Base-by-base conservation (phyloP, 2,329 filamentous ascomycete species). In the Fusarium fracticaudum region DNA sequence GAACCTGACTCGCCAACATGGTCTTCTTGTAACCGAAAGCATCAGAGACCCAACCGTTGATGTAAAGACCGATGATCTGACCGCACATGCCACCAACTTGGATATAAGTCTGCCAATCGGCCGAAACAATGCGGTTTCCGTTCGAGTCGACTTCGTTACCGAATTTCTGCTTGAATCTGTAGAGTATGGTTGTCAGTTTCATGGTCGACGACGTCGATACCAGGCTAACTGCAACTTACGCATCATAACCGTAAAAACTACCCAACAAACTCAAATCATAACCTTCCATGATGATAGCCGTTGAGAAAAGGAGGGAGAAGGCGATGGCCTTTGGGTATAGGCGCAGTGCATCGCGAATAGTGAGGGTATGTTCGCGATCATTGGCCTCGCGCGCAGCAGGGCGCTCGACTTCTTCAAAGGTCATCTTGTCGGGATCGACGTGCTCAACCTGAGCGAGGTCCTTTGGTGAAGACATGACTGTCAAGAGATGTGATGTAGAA, bases 241-340 rank as follows among this genome's bases (percentile, higher is more conserved):
- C 78, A 48, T 79, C 69, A 70, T 87, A 68, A 17, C 64, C 65
- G 41, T 68, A 68, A 20, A 68, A 68, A 4, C 54, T 68, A 3
- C 64, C 64, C 26, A 68, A 26, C 40, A 68, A 43, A 38, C 64
- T 68, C 83, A 72, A 85, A 81, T 26, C 82, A 18, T 68, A 68
- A n/a, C 65, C 82, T 37, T 84, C 82, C 82, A 84, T 84, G 70
- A 83, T 75, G 37, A 84, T 80, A 17, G 81, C 82, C 1, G 81
- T 78, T 5, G 82, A 83, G 51, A 84, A 76, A 45, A 83, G 77
- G 33, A 83, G 65, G 50, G 81, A 83, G 80, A 82, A 84, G 35
- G 79, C 61, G 35, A 79, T 80, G 6, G 82, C 82, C 43, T 80
- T 82, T 31, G 71, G 74, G 58, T 83, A 87, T 7, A 85, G 77